Percentiles rank a stretch among this genome's conserved stretches.
Conservation (phyloP, 2,329 filamentous ascomycete species). For the Colletotrichum tropicicola region DNA sequence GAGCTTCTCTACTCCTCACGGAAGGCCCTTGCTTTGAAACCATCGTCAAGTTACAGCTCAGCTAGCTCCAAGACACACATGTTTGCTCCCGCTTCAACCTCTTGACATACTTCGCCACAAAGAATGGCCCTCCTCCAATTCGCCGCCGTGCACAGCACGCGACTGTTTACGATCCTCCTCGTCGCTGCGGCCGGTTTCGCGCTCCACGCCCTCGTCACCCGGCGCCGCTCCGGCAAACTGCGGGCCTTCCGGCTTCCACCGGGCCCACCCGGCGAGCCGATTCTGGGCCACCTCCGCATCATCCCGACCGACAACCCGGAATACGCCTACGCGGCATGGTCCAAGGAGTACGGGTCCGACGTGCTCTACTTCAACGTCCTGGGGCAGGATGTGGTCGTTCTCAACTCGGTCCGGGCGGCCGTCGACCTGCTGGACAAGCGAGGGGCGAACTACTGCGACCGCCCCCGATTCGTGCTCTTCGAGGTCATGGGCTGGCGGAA, state of each 20-base stretch:
- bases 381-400: constrained; percentile 46
- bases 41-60: too few relatives aligned
- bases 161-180: constrained; percentile 12
- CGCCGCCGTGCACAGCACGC: neutral
- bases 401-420: constrained; percentile 53
- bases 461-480: constrained; percentile 53
- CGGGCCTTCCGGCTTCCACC: constrained; percentile 38
- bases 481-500: constrained; percentile 55
- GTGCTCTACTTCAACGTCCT: constrained; percentile 40
- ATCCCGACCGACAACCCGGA: constrained; percentile 45
- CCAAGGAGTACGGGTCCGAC: constrained; percentile 59
- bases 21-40: too few relatives aligned
- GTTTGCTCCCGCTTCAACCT: too few relatives aligned
- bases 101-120: too few relatives aligned
- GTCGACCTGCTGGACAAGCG: constrained; percentile 53
- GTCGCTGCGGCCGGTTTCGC: neutral
- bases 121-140: neutral
- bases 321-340: constrained; percentile 40
- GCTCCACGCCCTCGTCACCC: neutral
- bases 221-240: neutral
- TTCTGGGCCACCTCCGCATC: constrained; percentile 55
- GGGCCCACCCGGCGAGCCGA: constrained; percentile 43
- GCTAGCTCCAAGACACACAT: too few relatives aligned
- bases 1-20: too few relatives aligned
- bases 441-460: constrained; percentile 53